phyloP scores from a whole-genome alignment of 495 filamentous ascomycete genomes.

The Pseudomonodictys pantanalensis region DNA sequence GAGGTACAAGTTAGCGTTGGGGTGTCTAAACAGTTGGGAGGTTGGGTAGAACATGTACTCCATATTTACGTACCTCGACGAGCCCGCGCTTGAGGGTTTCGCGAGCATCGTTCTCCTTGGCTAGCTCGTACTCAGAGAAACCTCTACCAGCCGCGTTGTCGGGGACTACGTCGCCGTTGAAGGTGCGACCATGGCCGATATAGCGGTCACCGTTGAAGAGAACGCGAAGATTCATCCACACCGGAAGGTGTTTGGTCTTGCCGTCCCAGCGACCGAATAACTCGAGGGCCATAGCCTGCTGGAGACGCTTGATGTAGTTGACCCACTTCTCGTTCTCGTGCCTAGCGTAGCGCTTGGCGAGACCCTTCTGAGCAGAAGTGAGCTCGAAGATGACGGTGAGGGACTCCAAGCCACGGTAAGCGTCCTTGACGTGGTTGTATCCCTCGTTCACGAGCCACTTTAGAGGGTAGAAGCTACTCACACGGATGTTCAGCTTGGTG shows the following conservation, averaged over 20 bases:
- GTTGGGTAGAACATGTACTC: background rate
- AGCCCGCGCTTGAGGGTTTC: slow-evolving; percentile 4
- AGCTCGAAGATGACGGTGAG: slow-evolving; percentile 20
- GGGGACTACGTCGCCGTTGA: background rate
- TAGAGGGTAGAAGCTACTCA: background rate
- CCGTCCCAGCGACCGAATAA: background rate
- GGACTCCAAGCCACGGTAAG: slow-evolving; percentile 3
- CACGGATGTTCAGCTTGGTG: background rate
- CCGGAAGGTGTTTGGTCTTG: slow-evolving; percentile 1
- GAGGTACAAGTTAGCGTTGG: background rate
- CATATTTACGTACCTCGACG: background rate
- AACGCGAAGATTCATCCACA: slow-evolving; percentile 13
- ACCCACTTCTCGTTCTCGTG: slow-evolving; percentile 2
- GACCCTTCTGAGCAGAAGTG: background rate
- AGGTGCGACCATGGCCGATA: background rate
- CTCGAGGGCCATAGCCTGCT: background rate
- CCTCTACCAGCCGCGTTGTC: background rate
- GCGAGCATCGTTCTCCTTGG: background rate
- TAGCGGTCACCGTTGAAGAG: slow-evolving; percentile 5
- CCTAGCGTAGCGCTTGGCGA: background rate
- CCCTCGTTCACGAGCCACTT: slow-evolving; percentile 4
- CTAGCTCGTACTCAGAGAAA: background rate
- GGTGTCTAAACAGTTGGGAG: background rate
- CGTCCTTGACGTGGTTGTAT: background rate
- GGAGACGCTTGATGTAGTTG: background rate